Evolutionary conservation across 805 yeast genomes (phyloP).

Genomic region (Schwanniomyces polymorphus): DNA sequence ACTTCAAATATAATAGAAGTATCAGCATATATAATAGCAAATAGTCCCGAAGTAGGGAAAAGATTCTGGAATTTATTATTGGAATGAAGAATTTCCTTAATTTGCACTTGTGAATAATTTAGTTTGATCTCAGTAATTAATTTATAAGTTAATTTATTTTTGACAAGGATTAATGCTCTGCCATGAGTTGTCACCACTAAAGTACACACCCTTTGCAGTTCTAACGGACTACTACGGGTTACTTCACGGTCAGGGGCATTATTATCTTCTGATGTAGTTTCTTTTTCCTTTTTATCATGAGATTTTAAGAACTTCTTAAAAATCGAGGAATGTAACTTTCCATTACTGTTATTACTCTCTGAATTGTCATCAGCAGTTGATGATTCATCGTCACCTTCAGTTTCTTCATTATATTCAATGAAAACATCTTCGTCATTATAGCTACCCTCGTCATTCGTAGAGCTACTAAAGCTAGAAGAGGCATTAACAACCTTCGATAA

Average conservation of each 20-base stretch:
- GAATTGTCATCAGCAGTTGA: neutral
- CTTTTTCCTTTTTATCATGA: constrained; percentile 9
- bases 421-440: constrained; percentile 63
- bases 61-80: constrained; percentile 24
- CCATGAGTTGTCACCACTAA: constrained; percentile 64
- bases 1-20: constrained; percentile 59
- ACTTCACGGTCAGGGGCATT: constrained; percentile 2
- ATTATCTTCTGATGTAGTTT: constrained; percentile 1
- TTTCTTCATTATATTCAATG: constrained; percentile 45
- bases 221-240: constrained; percentile 22
- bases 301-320: constrained; percentile 17
- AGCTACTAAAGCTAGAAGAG: constrained; percentile 20
- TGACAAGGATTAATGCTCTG: constrained; percentile 54
- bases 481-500: constrained; percentile 42
- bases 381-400: constrained; percentile 13
- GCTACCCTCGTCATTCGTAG: constrained; percentile 18
- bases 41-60: constrained; percentile 43
- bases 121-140: constrained; percentile 56
- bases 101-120: constrained; percentile 49
- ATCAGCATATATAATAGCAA: constrained; percentile 58
- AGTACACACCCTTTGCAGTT: constrained; percentile 47
- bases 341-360: neutral
- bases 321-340: constrained; percentile 9
- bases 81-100: constrained; percentile 56
- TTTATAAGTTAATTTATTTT: constrained; percentile 44